These are phyloP conservation scores for Penicillium sp. DNA, from an alignment of 2,329 filamentous ascomycete genomes.

Conservation along the genomic window DNA sequence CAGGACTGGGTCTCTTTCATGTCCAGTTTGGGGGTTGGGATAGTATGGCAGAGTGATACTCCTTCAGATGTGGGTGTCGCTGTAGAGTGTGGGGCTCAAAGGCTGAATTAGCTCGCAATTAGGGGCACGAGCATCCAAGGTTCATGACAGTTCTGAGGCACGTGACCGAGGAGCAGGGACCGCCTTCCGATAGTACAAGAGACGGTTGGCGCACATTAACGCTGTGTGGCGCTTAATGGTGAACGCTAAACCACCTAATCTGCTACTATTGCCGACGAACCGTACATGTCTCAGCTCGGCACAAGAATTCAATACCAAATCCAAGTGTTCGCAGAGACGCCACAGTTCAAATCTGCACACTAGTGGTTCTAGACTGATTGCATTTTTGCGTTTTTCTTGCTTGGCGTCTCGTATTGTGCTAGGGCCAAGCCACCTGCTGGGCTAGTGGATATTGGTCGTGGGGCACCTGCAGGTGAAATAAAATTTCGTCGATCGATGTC, in stretches of 20 bases:
- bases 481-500: not conserved
- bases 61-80: too few species aligned
- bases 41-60: too few species aligned
- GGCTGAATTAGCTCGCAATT: too few species aligned
- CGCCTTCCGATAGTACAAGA: too few species aligned
- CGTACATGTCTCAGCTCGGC: not conserved
- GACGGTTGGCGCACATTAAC: too few species aligned
- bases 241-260: not conserved
- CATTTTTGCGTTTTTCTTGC: not conserved
- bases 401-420: not conserved
- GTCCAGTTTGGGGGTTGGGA: too few species aligned
- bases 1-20: too few species aligned
- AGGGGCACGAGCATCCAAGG: too few species aligned
- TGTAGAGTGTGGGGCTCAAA: too few species aligned
- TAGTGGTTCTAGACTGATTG: not conserved
- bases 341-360: not conserved
- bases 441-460: not conserved
- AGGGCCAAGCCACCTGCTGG: not conserved
- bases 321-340: not conserved
- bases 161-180: too few species aligned
- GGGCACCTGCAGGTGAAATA: not conserved
- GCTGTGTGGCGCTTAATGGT: too few species aligned
- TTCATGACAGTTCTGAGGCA: too few species aligned
- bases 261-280: not conserved
- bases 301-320: not conserved